A percentile compares a stretch with the other conserved stretches of the same genome.
These are phyloP conservation scores for Monosporascus sp. DNA, from an alignment of 2,329 filamentous ascomycete species.

Conservation along the genomic window DNA sequence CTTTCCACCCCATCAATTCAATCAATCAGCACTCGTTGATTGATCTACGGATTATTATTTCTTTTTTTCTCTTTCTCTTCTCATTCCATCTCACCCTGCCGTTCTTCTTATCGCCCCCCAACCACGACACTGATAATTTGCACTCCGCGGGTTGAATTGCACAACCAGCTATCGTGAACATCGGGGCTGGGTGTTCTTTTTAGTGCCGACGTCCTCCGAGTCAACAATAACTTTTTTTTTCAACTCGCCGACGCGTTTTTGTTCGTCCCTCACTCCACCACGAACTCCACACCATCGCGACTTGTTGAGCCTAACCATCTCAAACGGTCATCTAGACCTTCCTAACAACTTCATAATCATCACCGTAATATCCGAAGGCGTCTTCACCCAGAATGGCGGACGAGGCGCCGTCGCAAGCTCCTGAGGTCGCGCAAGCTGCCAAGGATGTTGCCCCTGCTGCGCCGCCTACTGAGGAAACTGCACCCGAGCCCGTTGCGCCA, in stretches of 20 bases:
- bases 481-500: not conserved
- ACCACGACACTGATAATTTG: not conserved
- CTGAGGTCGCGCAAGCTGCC: constrained; percentile 1
- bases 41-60: constrained; percentile 12
- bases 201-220: not conserved
- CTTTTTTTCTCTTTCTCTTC: constrained; percentile 8
- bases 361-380: not conserved
- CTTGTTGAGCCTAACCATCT: not conserved
- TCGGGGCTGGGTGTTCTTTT: not conserved
- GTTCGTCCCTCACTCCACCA: not conserved
- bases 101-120: not conserved
- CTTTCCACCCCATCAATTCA: constrained; percentile 10
- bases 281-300: not conserved
- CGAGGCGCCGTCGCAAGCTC: constrained; percentile 20
- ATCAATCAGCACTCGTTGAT: not conserved
- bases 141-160: not conserved
- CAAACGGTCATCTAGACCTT: not conserved
- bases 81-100: constrained; percentile 1
- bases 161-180: not conserved
- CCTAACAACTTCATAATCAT: not conserved
- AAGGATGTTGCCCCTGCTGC: constrained; percentile 4
- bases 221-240: not conserved
- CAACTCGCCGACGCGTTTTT: not conserved
- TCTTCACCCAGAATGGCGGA: constrained; percentile 21
- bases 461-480: not conserved